Percentiles rank a stretch among this genome's conserved stretches.
Conservation (phyloP, 768 basidiomycete genomes). For the Mycena chlorophos region DNA sequence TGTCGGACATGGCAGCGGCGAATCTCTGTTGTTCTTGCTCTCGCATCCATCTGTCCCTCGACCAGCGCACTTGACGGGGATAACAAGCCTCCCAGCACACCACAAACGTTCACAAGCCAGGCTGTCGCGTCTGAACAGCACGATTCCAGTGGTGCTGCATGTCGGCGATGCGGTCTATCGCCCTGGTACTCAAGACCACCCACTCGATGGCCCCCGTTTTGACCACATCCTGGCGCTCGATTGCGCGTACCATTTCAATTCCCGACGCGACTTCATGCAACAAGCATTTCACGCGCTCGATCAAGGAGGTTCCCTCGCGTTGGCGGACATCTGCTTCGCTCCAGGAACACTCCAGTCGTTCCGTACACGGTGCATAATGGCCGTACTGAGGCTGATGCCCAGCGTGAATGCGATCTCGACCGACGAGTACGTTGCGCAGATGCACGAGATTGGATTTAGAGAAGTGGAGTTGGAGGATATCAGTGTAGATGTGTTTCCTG, state of each 20-base stretch:
- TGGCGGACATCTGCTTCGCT: conserved; percentile 63
- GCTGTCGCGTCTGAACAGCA: conserved; percentile 29
- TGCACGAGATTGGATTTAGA: conserved; percentile 52
- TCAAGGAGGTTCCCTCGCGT: conserved; percentile 53
- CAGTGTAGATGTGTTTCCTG: conserved; percentile 56
- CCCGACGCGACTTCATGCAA: conserved; percentile 50
- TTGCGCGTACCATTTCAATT: conserved; percentile 68
- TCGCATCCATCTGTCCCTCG: conserved; percentile 45
- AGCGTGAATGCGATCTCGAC: conserved; percentile 48
- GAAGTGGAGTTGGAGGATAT: conserved; percentile 60
- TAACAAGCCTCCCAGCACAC: conserved; percentile 56
- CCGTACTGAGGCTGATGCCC: conserved; percentile 46
- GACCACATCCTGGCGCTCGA: conserved; percentile 61
- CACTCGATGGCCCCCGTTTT: conserved; percentile 39
- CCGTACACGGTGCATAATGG: conserved; percentile 29
- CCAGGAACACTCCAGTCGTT: conserved; percentile 21
- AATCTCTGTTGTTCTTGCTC: conserved; percentile 60
- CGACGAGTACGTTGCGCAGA: conserved; percentile 42
- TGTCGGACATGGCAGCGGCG: conserved; percentile 69
- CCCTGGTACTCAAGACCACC: conserved; percentile 36
- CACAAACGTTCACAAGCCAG: conserved; percentile 46
- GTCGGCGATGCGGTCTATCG: conserved; percentile 53
- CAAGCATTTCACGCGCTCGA: conserved; percentile 49
- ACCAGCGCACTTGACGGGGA: conserved; percentile 52
- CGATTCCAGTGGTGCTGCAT: conserved; percentile 41